phyloP scores from a whole-genome alignment of 2,329 filamentous ascomycete genomes.

The Alternaria solani region DNA sequence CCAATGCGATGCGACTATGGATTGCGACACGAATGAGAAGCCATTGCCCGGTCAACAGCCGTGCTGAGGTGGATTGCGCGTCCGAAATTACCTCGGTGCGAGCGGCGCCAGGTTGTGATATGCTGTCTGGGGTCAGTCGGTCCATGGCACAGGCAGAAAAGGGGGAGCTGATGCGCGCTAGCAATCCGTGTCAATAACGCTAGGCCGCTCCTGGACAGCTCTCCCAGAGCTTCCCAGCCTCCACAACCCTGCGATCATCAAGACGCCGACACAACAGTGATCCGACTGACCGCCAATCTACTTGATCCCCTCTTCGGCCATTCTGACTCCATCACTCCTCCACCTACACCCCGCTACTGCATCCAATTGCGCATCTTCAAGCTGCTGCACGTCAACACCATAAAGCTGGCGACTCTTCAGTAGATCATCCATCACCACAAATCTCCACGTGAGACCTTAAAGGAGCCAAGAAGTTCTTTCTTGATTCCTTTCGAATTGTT shows the following conservation, averaged over 20 bases:
- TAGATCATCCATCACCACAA: conserved; percentile 24
- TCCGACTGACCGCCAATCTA: conserved; percentile 44
- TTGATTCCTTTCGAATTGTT: conserved; percentile 71
- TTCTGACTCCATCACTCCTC: conserved; percentile 45
- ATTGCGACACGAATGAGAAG: conserved; percentile 17
- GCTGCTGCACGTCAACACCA: conserved; percentile 37
- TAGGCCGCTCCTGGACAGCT: conserved; percentile 37
- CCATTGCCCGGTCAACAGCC: conserved; percentile 40
- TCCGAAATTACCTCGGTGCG: conserved; percentile 37
- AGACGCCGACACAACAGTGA: conserved; percentile 40
- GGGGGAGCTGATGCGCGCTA: conserved; percentile 39
- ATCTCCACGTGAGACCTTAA: conserved; percentile 42
- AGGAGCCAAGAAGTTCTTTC: conserved; percentile 63
- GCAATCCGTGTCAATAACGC: conserved; percentile 27
- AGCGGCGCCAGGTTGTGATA: conserved; percentile 14
- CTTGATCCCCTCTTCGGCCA: conserved; percentile 46
- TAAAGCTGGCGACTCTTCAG: conserved; percentile 44
- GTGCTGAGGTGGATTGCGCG: conserved; percentile 26
- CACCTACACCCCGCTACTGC: conserved; percentile 49
- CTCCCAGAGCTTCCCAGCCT: conserved; percentile 27
- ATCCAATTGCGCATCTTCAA: conserved; percentile 49
- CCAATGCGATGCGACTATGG: conserved; percentile 14
- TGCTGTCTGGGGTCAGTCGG: conserved; percentile 10
- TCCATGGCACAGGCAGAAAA: conserved; percentile 22
- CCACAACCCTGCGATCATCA: conserved; percentile 25